These are phyloP conservation scores for Xylaria flabelliformis DNA, from an alignment of 495 filamentous ascomycete species.

Conservation along the genomic window DNA sequence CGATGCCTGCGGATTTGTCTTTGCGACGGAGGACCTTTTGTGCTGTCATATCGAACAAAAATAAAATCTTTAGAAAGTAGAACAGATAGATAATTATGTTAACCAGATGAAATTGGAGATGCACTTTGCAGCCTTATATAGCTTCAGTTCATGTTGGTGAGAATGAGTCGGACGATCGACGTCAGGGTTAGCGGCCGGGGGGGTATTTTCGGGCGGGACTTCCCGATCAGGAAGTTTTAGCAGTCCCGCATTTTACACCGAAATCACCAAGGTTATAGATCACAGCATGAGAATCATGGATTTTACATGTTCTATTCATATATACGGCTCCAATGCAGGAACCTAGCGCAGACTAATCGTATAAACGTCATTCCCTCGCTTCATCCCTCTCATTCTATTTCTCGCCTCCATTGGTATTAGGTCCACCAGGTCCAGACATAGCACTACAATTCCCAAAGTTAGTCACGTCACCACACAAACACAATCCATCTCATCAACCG, in stretches of 20 bases:
- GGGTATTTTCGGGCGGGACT: neutral
- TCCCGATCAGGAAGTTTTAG: neutral
- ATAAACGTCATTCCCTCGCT: too few species aligned
- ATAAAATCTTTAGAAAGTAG: neutral
- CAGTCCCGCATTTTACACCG: too few species aligned
- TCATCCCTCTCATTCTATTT: neutral
- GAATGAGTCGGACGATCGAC: neutral
- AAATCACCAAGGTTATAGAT: too few species aligned
- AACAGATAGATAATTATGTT: neutral
- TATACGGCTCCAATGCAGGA: too few species aligned
- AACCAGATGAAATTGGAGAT: neutral
- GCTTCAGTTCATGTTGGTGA: neutral
- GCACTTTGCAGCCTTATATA: neutral
- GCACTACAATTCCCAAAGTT: neutral
- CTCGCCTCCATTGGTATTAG: neutral
- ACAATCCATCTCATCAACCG: too few species aligned
- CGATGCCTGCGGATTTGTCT: slow-evolving; percentile 28
- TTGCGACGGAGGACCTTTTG: slow-evolving; percentile 30
- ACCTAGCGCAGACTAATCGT: too few species aligned
- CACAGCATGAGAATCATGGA: neutral
- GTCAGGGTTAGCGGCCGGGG: slow-evolving; percentile 8
- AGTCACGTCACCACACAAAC: neutral
- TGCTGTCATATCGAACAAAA: neutral
- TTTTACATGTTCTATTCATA: too few species aligned
- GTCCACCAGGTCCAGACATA: neutral